Conservation (phyloP, 2,329 filamentous ascomycete genomes). For the Ascomycota sp. region DNA sequence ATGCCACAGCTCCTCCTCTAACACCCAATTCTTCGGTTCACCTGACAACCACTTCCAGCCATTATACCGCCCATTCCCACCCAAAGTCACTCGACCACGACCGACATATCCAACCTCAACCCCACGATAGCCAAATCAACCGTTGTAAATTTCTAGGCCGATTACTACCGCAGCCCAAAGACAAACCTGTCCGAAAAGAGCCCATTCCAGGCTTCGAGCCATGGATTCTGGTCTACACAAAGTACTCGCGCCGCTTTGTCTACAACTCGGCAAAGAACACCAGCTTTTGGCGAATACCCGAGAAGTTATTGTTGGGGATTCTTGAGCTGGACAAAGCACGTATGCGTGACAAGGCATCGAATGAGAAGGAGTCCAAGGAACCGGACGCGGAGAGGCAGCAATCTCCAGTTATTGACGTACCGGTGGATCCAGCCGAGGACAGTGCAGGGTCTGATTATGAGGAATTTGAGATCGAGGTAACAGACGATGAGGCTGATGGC, state of each 20-base stretch:
- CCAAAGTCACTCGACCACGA: slow-evolving; percentile 25
- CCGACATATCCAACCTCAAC: slow-evolving; percentile 15
- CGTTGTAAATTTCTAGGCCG: slow-evolving; percentile 34
- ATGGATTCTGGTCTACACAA: slow-evolving; percentile 88
- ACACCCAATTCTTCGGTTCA: slow-evolving; percentile 11
- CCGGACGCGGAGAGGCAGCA: slow-evolving; percentile 4
- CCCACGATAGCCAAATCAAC: slow-evolving; percentile 14
- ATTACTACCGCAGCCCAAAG: slow-evolving; percentile 46
- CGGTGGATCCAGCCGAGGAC: slow-evolving; percentile 5
- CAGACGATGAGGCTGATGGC: too few species aligned
- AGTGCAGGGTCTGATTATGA: slow-evolving; percentile 55
- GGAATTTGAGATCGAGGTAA: slow-evolving; percentile 44
- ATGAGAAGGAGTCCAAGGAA: background rate
- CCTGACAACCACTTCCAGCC: slow-evolving; percentile 26
- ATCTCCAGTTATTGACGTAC: slow-evolving; percentile 6
- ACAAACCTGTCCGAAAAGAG: slow-evolving; percentile 64
- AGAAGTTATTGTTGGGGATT: slow-evolving; percentile 65
- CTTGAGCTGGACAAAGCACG: slow-evolving; percentile 51
- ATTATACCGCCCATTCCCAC: slow-evolving; percentile 37
- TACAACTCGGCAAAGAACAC: slow-evolving; percentile 72
- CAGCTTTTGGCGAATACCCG: slow-evolving; percentile 89
- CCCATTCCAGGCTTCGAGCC: slow-evolving; percentile 63
- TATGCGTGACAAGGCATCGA: slow-evolving; percentile 34
- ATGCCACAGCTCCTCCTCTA: slow-evolving; percentile 4
- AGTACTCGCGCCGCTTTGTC: slow-evolving; percentile 71